Percentiles rank a stretch among this genome's conserved stretches.
Evolutionary conservation across 768 basidiomycete species (phyloP).

Genomic region (Amanita rubescens): DNA sequence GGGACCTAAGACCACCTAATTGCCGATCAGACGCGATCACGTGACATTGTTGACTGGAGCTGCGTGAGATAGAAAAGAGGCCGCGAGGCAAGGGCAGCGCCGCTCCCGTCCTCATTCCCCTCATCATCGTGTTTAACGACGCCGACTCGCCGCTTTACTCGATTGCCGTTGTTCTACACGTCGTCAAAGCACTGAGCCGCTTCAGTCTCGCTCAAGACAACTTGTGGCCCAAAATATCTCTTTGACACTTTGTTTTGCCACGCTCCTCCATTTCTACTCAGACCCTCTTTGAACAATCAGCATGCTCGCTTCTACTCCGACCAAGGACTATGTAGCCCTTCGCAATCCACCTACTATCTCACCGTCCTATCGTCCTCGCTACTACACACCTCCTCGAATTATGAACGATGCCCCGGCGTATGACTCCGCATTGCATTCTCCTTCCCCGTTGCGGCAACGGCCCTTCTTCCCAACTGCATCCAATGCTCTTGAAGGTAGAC

Average conservation of each 20-base stretch:
- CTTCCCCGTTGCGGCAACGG: slow-evolving; percentile 47
- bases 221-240: slow-evolving; percentile 5
- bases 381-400: slow-evolving; percentile 28
- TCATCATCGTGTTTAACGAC: slow-evolving; percentile 18
- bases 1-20: not conserved
- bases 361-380: slow-evolving; percentile 28
- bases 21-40: slow-evolving; percentile 28
- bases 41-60: slow-evolving; percentile 36
- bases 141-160: slow-evolving; percentile 11
- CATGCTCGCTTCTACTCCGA: slow-evolving; percentile 42
- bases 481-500: slow-evolving; percentile 31
- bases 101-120: slow-evolving; percentile 17
- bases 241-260: slow-evolving; percentile 14
- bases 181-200: slow-evolving; percentile 2
- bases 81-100: slow-evolving; percentile 15
- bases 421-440: slow-evolving; percentile 56
- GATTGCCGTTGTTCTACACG: slow-evolving; percentile 1
- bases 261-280: slow-evolving; percentile 16
- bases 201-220: slow-evolving; percentile 2
- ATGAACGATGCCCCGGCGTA: slow-evolving; percentile 26
- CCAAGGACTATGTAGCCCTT: slow-evolving; percentile 29
- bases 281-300: slow-evolving; percentile 17
- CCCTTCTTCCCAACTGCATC: slow-evolving; percentile 26
- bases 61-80: slow-evolving; percentile 33
- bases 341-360: slow-evolving; percentile 25